Evolutionary conservation across 2,329 filamentous ascomycete genomes (phyloP).

Genomic region (Calonectria naviculata): DNA sequence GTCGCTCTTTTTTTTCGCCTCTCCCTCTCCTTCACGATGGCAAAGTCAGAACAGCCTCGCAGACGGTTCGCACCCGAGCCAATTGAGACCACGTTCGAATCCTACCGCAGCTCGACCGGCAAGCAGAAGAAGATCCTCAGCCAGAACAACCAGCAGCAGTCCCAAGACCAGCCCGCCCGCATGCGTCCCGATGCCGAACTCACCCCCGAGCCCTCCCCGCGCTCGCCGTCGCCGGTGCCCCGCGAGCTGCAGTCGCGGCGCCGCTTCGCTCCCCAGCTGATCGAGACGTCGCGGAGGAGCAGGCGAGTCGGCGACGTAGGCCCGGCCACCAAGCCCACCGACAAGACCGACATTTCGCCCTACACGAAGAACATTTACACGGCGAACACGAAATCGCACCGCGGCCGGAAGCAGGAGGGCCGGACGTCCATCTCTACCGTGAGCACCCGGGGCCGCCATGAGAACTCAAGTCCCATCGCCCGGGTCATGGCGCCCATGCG

Average conservation of each 20-base stretch:
- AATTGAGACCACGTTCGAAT: constrained; percentile 77
- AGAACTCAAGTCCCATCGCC: constrained; percentile 38
- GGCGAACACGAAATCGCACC: constrained; percentile 54
- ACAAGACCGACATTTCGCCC: constrained; percentile 79
- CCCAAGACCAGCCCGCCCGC: constrained; percentile 26
- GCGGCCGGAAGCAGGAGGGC: constrained; percentile 43
- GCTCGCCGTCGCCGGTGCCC: constrained; percentile 57
- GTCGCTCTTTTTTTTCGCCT: constrained; percentile 16
- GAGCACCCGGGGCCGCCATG: not conserved
- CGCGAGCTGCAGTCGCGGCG: constrained; percentile 56
- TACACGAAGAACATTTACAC: constrained; percentile 71
- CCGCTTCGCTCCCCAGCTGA: constrained; percentile 80
- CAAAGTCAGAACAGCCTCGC: constrained; percentile 54
- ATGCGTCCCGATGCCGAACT: constrained; percentile 67
- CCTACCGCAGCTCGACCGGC: constrained; percentile 57
- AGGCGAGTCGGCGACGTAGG: constrained; percentile 73
- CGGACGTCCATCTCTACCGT: constrained; percentile 22
- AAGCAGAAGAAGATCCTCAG: constrained; percentile 31
- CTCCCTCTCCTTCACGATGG: constrained; percentile 56
- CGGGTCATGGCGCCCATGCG: constrained; percentile 56
- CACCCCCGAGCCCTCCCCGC: constrained; percentile 65
- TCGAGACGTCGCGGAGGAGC: constrained; percentile 81
- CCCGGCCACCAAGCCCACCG: constrained; percentile 70
- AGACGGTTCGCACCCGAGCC: constrained; percentile 76
- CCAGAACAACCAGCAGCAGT: constrained; percentile 23